phyloP scores from a whole-genome alignment of 371 early-diverging fungal species.

The Chytridium lagenaria region DNA sequence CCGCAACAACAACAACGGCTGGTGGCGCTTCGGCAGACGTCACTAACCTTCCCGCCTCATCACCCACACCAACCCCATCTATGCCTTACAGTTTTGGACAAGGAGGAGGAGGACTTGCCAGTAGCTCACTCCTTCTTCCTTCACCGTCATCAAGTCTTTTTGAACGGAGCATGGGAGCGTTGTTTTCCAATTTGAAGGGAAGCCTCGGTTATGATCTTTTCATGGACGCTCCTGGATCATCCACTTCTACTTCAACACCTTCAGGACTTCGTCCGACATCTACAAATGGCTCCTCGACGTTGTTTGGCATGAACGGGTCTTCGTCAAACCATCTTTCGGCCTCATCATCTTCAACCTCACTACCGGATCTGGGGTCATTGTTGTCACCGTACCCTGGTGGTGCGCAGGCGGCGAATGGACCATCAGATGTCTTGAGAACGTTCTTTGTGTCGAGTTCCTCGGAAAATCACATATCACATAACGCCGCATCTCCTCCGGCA shows the following conservation, averaged over 20 bases:
- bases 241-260: neutral
- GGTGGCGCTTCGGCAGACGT: neutral
- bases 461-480: neutral
- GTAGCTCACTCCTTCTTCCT: constrained; percentile 28
- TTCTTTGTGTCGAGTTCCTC: neutral
- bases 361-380: neutral
- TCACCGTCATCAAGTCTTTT: constrained; percentile 50
- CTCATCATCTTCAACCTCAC: neutral
- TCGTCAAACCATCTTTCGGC: neutral
- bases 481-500: neutral
- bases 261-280: neutral
- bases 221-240: neutral
- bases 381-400: constrained; percentile 2
- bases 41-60: neutral
- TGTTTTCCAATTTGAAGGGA: constrained; percentile 47
- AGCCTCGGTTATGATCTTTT: constrained; percentile 27
- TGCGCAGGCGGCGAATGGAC: neutral
- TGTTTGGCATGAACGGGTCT: neutral
- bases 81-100: neutral
- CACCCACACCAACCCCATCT: neutral
- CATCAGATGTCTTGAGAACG: neutral
- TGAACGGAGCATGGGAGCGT: constrained; percentile 49
- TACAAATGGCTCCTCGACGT: neutral
- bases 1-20: neutral
- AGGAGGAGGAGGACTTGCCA: neutral